Conservation (phyloP, 164 flowering plant species). For the Annona squamosa region DNA sequence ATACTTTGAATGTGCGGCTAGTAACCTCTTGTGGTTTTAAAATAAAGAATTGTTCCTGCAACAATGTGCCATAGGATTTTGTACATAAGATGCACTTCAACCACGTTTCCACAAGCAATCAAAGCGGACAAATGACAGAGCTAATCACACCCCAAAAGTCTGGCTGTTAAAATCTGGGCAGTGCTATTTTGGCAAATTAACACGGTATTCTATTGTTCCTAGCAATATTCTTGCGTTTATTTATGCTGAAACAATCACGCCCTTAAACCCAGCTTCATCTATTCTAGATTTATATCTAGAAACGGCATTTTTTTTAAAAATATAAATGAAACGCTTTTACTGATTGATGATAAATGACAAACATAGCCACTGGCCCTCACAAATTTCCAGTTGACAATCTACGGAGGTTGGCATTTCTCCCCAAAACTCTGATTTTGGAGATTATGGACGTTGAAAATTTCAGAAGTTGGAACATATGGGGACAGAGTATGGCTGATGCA, state of each 20-base stretch:
- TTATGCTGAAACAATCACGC: too few species aligned
- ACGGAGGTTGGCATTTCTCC: neutral
- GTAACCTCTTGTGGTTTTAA: conserved; percentile 64
- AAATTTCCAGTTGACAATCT: neutral
- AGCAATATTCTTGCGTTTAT: neutral
- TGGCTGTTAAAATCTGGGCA: neutral
- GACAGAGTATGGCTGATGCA: neutral
- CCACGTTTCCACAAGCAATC: neutral
- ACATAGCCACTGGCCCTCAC: neutral
- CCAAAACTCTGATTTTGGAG: neutral
- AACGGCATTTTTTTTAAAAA: too few species aligned
- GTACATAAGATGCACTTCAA: neutral
- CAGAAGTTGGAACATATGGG: neutral
- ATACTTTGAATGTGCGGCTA: conserved; percentile 56
- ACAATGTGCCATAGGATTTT: conserved; percentile 4
- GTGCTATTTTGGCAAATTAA: neutral
- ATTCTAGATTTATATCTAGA: too few species aligned
- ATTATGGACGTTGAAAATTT: neutral
- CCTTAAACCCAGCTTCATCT: too few species aligned
- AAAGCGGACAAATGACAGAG: neutral
- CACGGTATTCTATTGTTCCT: neutral
- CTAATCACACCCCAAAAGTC: neutral
- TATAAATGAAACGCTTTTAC: neutral
- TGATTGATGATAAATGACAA: neutral
- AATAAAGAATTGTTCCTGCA: conserved; percentile 79